These are phyloP conservation scores for Annulohypoxylon bovei DNA, from an alignment of 495 filamentous ascomycete genomes.

Conservation along the genomic window DNA sequence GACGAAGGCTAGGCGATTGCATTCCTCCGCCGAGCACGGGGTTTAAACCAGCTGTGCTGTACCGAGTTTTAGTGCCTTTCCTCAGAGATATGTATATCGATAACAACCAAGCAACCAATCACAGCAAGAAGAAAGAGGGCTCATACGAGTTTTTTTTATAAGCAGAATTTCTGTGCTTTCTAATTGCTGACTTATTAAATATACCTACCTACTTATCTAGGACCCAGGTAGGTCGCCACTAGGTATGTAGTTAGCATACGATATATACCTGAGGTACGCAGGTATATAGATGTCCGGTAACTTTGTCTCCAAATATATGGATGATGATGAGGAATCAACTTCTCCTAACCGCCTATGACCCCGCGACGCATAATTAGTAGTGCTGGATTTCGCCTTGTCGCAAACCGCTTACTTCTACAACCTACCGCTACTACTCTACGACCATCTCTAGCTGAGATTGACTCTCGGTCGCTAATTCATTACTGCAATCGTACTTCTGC, in stretches of 20 bases:
- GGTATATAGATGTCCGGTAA: constrained; percentile 6
- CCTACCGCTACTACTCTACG: not conserved
- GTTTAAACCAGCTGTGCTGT: not conserved
- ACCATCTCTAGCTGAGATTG: not conserved
- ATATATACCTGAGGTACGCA: not conserved
- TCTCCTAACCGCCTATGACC: constrained; percentile 13
- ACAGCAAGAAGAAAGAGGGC: not conserved
- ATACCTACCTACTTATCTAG: not conserved
- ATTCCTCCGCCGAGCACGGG: not conserved
- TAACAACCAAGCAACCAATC: constrained; percentile 18
- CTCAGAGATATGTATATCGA: not conserved
- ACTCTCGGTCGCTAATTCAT: not conserved
- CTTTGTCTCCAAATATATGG: not conserved
- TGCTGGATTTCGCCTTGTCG: constrained; percentile 18
- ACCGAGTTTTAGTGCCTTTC: not conserved
- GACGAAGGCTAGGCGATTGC: not conserved
- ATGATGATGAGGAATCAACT: not conserved
- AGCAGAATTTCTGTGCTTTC: constrained; percentile 26
- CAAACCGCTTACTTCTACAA: not conserved
- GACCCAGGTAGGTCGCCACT: not conserved
- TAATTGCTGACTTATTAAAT: constrained; percentile 42
- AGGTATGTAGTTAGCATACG: constrained; percentile 8
- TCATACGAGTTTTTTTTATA: not conserved
- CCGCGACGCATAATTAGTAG: constrained; percentile 1
- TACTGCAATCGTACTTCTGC: not conserved